These are phyloP conservation scores for Arabidopsis hybrid DNA, from an alignment of 441 rosid species.

Conservation along the genomic window DNA sequence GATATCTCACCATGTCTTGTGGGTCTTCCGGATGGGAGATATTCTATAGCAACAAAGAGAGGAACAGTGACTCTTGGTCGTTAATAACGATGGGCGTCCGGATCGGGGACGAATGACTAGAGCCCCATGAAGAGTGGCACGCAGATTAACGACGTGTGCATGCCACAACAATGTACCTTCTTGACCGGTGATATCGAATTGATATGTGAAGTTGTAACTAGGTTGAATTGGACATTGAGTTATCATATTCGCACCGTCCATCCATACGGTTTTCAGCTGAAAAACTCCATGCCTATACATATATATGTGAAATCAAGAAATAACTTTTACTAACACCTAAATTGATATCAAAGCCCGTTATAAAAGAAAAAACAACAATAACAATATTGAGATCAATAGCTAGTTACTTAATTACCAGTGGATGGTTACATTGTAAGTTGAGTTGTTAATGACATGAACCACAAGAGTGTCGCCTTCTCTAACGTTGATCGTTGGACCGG, in stretches of 20 bases:
- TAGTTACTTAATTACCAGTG: conserved; percentile 53
- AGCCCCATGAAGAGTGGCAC: neutral
- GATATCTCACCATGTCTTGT: neutral
- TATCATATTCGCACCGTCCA: conserved; percentile 78
- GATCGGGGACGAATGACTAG: neutral
- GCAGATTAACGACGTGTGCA: neutral
- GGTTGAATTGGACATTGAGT: conserved; percentile 87
- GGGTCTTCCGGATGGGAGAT: neutral
- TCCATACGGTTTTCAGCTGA: conserved; percentile 69
- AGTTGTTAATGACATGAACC: conserved; percentile 66
- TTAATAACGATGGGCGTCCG: too few relatives aligned
- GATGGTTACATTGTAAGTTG: conserved; percentile 70
- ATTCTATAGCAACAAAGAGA: neutral
- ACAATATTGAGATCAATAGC: neutral
- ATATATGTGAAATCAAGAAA: neutral
- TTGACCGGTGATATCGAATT: neutral
- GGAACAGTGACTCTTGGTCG: neutral
- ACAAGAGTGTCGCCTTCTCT: conserved; percentile 71
- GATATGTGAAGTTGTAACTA: conserved; percentile 60
- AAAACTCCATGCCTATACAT: conserved; percentile 80
- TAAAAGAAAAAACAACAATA: too few relatives aligned
- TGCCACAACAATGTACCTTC: neutral
- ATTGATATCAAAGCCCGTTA: too few relatives aligned
- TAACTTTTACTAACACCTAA: neutral
- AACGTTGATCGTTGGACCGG: conserved; percentile 68